A percentile compares a stretch with the other conserved stretches of the same genome.
These are phyloP conservation scores for Phytophthora capsici DNA, from an alignment of 352 stramenopile species.

Conservation along the genomic window DNA sequence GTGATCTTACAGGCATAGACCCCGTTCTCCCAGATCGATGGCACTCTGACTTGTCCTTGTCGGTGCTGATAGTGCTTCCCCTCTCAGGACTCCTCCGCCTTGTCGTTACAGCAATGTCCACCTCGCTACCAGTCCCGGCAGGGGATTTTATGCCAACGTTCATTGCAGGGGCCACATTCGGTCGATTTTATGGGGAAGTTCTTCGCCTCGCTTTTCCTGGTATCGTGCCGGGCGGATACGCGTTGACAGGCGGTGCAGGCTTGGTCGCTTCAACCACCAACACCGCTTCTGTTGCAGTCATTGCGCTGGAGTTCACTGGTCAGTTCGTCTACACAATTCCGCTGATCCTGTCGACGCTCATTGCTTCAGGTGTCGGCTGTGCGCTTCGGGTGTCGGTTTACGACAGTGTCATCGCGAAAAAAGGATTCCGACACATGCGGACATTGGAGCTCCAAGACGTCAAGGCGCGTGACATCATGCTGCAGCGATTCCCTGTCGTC, in stretches of 20 bases:
- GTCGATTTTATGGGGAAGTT: slow-evolving; percentile 61
- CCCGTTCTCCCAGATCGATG: slow-evolving; percentile 33
- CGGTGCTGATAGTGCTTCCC: slow-evolving; percentile 43
- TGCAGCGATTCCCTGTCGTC: slow-evolving; percentile 46
- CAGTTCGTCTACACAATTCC: slow-evolving; percentile 77
- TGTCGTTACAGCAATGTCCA: slow-evolving; percentile 51
- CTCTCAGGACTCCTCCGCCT: slow-evolving; percentile 44
- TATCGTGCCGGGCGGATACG: slow-evolving; percentile 70
- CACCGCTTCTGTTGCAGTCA: slow-evolving; percentile 79
- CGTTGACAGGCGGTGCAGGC: slow-evolving; percentile 64
- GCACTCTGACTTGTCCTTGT: slow-evolving; percentile 34
- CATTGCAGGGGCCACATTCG: slow-evolving; percentile 58
- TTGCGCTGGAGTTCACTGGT: slow-evolving; percentile 73
- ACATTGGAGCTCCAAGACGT: slow-evolving; percentile 54
- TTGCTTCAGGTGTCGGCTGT: slow-evolving; percentile 56
- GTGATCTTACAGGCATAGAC: slow-evolving; percentile 39
- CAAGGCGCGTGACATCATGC: slow-evolving; percentile 64
- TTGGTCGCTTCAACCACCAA: slow-evolving; percentile 70
- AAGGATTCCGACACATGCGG: slow-evolving; percentile 60
- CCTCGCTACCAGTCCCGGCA: slow-evolving; percentile 56
- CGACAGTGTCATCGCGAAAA: slow-evolving; percentile 63
- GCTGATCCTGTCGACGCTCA: slow-evolving; percentile 56
- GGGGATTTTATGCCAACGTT: slow-evolving; percentile 78
- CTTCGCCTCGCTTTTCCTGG: slow-evolving; percentile 43
- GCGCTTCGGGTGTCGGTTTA: slow-evolving; percentile 68